phyloP scores from a whole-genome alignment of 225 moss, liverwort and hornwort species.

The Straminergon stramineum region DNA sequence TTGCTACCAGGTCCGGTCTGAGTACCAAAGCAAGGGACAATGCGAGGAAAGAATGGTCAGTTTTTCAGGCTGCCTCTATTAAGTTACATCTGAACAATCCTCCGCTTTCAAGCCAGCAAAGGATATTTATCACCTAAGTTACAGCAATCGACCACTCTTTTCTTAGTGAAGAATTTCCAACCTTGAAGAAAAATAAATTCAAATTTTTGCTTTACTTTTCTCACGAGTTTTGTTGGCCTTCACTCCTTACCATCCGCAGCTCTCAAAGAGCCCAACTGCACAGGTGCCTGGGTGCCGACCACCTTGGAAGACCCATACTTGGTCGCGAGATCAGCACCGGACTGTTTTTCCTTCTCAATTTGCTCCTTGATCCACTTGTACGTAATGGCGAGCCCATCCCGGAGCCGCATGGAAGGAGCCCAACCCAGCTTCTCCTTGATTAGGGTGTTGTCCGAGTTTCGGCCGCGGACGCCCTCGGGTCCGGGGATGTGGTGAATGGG shows the following conservation, averaged over 20 bases:
- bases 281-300: constrained; percentile 88
- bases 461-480: constrained; percentile 73
- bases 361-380: constrained; percentile 92
- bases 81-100: not conserved
- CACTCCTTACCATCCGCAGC: constrained; percentile 72
- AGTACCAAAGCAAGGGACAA: not conserved
- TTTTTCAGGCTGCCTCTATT: not conserved
- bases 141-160: not conserved
- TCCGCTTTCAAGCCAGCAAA: not conserved
- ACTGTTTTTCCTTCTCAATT: constrained; percentile 41
- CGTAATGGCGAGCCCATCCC: constrained; percentile 69
- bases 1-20: not conserved
- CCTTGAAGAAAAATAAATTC: not conserved
- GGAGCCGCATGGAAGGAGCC: constrained; percentile 73
- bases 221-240: not conserved
- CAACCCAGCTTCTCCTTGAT: constrained; percentile 81
- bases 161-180: not conserved
- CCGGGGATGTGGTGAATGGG: constrained; percentile 71
- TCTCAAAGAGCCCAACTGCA: constrained; percentile 72
- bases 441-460: constrained; percentile 77
- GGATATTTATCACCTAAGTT: not conserved
- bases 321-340: constrained; percentile 25
- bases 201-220: not conserved
- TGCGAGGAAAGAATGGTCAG: not conserved
- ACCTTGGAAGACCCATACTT: constrained; percentile 73